Base-by-base conservation (phyloP, 306 rosid species). In the Quercus suber region DNA sequence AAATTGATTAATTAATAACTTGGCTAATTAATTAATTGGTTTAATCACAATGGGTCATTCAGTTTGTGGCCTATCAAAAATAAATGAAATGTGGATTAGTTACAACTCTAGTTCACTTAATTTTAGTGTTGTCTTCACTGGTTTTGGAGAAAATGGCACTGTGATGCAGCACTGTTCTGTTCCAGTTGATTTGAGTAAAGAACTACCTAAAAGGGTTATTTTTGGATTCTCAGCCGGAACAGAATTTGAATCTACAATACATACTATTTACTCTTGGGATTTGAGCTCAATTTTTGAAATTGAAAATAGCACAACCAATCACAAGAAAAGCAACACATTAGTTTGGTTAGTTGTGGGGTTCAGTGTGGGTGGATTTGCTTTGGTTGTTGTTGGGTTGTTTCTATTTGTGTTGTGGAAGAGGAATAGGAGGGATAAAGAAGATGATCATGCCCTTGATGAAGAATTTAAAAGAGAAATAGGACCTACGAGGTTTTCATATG, bases 201-300 rank as follows among this genome's bases (percentile, higher is more conserved):
- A 0, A 31, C 53, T 89, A 25, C 82, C 88, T 2, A 79, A 77
- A 37, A 18, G 18, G 4, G 89, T 87, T 72, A 76, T 60, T 14
- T 23, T 83, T 33, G 89, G 89, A n/a, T 78, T 86, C 83, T 78
- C 79, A 17, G 71, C 79, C 19, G 33, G 33, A 18, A 76, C 72
- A 21, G 79, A 71, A 33, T 0, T 33, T 33, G 1, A 5, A 1
- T 33, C 7, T 5, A 7, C 37, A 33, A 14, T 25, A 13, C 79
- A 75, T 5, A 11, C 53, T 63, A 73, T 73, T 41, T 56, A 52
- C 27, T 73, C 77, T 13, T 55, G 77, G 77, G 53, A 73, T 45
- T 45, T 23, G 49, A 59, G 7, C 1, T 75, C 8, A 10, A 49
- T 11, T 61, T 56, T 27, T 6, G 18, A 23, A 59, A 45, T 45